These are phyloP conservation scores for Jatropha podagrica DNA, from an alignment of 441 rosid species.

Conservation along the genomic window DNA sequence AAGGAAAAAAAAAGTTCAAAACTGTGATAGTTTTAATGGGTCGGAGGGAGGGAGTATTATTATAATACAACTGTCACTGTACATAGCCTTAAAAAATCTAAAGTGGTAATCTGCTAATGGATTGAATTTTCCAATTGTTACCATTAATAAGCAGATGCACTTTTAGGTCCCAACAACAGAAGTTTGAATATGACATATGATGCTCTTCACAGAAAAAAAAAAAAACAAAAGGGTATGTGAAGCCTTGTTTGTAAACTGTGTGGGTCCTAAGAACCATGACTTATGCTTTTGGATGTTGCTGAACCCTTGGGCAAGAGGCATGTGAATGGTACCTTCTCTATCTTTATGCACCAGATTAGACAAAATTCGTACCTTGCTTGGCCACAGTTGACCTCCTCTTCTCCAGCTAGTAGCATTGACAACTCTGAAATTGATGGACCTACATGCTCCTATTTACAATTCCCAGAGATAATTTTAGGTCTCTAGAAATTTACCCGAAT, in stretches of 20 bases:
- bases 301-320: background rate
- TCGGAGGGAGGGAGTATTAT: too few relatives aligned
- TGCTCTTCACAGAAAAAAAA: too few relatives aligned
- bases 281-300: background rate
- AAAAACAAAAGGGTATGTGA: too few relatives aligned
- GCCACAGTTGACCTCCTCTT: background rate
- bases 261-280: background rate
- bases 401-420: background rate
- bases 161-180: background rate
- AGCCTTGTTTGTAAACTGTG: background rate
- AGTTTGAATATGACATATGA: too few relatives aligned
- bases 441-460: background rate
- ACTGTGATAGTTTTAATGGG: too few relatives aligned
- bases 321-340: background rate
- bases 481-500: too few relatives aligned
- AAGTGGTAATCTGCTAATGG: background rate
- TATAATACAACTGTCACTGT: too few relatives aligned
- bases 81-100: too few relatives aligned
- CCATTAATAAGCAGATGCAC: background rate
- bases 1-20: too few relatives aligned
- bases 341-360: background rate
- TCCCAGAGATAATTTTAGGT: background rate
- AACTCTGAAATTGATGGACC: too few relatives aligned
- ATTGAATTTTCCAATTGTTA: background rate
- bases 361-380: background rate